These are phyloP conservation scores for Aurinia saxatilis DNA, from an alignment of 345 rosid species.

Conservation along the genomic window DNA sequence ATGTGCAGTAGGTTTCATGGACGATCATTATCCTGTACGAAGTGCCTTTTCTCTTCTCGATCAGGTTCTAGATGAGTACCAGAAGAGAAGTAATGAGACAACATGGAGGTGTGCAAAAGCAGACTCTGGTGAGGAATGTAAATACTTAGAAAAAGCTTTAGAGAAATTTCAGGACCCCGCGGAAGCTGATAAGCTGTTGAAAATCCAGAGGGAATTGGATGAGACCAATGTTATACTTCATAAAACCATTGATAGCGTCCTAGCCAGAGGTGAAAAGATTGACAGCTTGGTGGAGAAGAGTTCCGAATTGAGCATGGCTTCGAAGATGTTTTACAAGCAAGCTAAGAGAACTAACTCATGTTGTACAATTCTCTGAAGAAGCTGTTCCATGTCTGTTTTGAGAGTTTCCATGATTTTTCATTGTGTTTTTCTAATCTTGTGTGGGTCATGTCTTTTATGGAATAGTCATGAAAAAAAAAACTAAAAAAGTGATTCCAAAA, in stretches of 20 bases:
- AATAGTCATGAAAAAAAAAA: too few relatives aligned
- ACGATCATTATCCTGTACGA: conserved; percentile 89
- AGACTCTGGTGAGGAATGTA: conserved; percentile 67
- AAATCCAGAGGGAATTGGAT: conserved; percentile 96
- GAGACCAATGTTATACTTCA: conserved; percentile 98
- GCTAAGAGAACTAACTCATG: conserved; percentile 94
- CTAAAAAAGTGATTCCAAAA: too few relatives aligned
- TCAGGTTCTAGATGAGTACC: conserved; percentile 92
- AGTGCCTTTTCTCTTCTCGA: conserved; percentile 87
- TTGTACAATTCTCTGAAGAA: conserved; percentile 84
- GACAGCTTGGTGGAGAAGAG: conserved; percentile 98
- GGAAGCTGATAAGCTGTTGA: conserved; percentile 94
- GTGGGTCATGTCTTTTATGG: too few relatives aligned
- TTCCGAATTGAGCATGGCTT: conserved; percentile 92
- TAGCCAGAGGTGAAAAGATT: conserved; percentile 92
- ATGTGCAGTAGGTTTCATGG: conserved; percentile 86
- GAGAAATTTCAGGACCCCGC: conserved; percentile 95
- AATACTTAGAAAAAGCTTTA: conserved; percentile 71
- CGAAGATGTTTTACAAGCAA: conserved; percentile 99
- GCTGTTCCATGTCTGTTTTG: too few relatives aligned
- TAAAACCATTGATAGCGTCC: conserved; percentile 96
- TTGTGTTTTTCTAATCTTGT: too few relatives aligned
- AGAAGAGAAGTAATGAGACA: conserved; percentile 86
- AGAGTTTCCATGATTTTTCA: too few relatives aligned
- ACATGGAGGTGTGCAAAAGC: conserved; percentile 65